A percentile compares a stretch with the other conserved stretches of the same genome.
phyloP scores from a whole-genome alignment of 768 basidiomycete species.

The Asterophora parasitica region DNA sequence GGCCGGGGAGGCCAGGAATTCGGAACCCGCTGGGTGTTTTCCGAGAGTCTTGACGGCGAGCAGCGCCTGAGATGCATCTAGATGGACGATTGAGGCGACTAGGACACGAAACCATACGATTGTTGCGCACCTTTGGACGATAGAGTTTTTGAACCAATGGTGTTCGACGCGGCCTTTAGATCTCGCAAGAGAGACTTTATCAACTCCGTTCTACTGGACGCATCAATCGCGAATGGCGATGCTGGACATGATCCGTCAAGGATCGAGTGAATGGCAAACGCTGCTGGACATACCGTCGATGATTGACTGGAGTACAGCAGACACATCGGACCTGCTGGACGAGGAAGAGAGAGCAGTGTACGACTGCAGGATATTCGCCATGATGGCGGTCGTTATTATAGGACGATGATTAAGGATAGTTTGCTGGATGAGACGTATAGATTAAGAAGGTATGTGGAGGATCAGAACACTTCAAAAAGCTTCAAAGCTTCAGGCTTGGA shows the following conservation, averaged over 20 bases:
- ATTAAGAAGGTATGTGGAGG: slow-evolving; percentile 1
- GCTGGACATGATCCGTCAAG: slow-evolving; percentile 21
- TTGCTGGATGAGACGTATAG: not conserved
- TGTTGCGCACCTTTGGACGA: slow-evolving; percentile 49
- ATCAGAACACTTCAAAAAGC: too few relatives aligned
- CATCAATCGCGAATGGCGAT: slow-evolving; percentile 43
- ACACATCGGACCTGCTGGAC: slow-evolving; percentile 41
- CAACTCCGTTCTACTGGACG: slow-evolving; percentile 45
- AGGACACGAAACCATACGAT: not conserved
- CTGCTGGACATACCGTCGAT: slow-evolving; percentile 36
- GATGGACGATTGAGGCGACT: not conserved
- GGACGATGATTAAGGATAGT: slow-evolving; percentile 4
- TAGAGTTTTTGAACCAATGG: slow-evolving; percentile 41
- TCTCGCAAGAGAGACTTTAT: slow-evolving; percentile 58
- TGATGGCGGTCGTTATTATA: slow-evolving; percentile 18
- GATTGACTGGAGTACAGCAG: slow-evolving; percentile 45
- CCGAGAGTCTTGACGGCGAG: slow-evolving; percentile 72
- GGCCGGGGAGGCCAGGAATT: slow-evolving; percentile 45
- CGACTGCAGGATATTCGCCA: slow-evolving; percentile 42
- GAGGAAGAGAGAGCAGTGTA: slow-evolving; percentile 46
- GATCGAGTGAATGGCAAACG: too few relatives aligned
- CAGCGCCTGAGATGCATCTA: slow-evolving; percentile 68
- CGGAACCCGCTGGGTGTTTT: slow-evolving; percentile 64
- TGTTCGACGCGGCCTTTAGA: slow-evolving; percentile 32
- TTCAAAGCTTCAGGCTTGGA: too few relatives aligned